phyloP scores from a whole-genome alignment of 371 early-diverging fungal species.

The Mortierella polycephala region DNA sequence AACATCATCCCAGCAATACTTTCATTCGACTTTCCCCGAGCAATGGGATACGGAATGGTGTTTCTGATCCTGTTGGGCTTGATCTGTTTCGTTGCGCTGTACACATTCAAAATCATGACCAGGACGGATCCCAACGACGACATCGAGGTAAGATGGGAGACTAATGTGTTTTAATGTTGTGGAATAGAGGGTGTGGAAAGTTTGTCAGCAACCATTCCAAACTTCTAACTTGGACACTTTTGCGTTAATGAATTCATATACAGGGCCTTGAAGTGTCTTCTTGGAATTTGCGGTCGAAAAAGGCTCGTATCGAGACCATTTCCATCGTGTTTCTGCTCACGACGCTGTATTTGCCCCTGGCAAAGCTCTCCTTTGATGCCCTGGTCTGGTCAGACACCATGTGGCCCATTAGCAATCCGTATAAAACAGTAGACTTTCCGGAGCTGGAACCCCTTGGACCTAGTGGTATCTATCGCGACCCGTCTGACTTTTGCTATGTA shows the following conservation, averaged over 20 bases:
- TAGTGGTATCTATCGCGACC: slow-evolving; percentile 47
- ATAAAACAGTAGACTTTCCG: slow-evolving; percentile 57
- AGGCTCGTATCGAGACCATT: slow-evolving; percentile 48
- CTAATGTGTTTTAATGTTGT: background rate
- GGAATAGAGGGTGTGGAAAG: too few species aligned
- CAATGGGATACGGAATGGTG: slow-evolving; percentile 59
- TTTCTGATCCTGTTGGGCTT: slow-evolving; percentile 58
- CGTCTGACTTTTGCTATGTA: slow-evolving; percentile 63
- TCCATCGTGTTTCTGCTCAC: slow-evolving; percentile 60
- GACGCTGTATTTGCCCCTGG: slow-evolving; percentile 66
- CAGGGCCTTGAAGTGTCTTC: slow-evolving; percentile 55
- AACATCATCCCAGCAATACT: slow-evolving; percentile 59
- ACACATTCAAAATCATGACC: slow-evolving; percentile 57
- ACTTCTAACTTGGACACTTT: background rate
- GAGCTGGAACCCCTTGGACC: slow-evolving; percentile 42
- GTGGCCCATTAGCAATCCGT: slow-evolving; percentile 68
- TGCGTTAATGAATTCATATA: background rate
- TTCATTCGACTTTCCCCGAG: slow-evolving; percentile 60
- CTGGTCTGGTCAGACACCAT: slow-evolving; percentile 67
- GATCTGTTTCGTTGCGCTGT: slow-evolving; percentile 50
- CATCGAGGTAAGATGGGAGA: slow-evolving; percentile 26
- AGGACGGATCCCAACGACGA: slow-evolving; percentile 48
- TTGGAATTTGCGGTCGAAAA: slow-evolving; percentile 55
- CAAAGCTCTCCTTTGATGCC: slow-evolving; percentile 67
- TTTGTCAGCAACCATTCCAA: too few species aligned